Conservation (phyloP, 2,329 filamentous ascomycete genomes). For the Trichoderma asperellum region DNA sequence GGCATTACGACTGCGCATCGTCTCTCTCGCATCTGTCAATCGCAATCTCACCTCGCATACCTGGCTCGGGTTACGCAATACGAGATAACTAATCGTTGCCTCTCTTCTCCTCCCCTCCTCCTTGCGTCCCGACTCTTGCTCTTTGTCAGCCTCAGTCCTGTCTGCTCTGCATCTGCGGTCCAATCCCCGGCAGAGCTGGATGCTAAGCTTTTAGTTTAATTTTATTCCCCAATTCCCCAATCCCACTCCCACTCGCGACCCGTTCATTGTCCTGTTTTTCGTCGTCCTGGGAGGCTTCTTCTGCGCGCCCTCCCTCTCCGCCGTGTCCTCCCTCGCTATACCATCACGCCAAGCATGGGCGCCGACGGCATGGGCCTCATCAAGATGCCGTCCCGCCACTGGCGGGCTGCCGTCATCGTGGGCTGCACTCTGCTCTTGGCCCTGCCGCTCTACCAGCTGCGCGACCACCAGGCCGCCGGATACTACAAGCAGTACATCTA, state of each 20-base stretch:
- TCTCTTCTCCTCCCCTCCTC: constrained; percentile 10
- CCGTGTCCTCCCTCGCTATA: background rate
- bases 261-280: background rate
- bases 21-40: background rate
- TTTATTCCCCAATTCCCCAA: background rate
- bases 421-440: constrained; percentile 38
- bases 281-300: background rate
- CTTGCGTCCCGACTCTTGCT: constrained; percentile 9
- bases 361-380: constrained; percentile 28
- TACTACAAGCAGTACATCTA: constrained; percentile 38
- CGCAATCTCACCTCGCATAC: constrained; percentile 9
- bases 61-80: constrained; percentile 22
- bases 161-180: constrained; percentile 1
- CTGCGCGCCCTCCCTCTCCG: too few species aligned
- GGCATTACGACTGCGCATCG: background rate
- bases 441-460: constrained; percentile 40
- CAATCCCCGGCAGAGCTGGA: constrained; percentile 5
- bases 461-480: constrained; percentile 35
- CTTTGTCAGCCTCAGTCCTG: constrained; percentile 12
- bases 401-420: constrained; percentile 37
- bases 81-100: constrained; percentile 20
- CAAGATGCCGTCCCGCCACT: constrained; percentile 35
- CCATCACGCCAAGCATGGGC: constrained; percentile 28
- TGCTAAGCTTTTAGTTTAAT: constrained; percentile 18
- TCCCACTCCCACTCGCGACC: background rate